Evolutionary conservation across 73 alveolate genomes (phyloP).

Genomic region (Paramecium sonneborni): DNA sequence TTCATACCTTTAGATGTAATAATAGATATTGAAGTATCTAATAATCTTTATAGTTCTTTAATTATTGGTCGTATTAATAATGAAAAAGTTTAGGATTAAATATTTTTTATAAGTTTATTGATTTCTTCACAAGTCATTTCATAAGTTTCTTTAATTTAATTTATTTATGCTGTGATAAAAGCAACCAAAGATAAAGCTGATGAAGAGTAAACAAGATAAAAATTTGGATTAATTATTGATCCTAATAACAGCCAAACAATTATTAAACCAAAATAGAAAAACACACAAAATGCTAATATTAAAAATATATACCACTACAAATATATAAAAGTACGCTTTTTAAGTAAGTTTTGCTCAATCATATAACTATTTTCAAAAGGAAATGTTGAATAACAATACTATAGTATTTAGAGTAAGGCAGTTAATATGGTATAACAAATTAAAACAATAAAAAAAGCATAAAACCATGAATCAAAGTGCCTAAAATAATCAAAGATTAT

Average conservation of each 20-base stretch:
- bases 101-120: background rate
- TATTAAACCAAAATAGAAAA: background rate
- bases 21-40: background rate
- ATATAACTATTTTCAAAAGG: conserved; percentile 8
- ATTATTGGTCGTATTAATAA: background rate
- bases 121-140: background rate
- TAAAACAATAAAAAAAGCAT: background rate
- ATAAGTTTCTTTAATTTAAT: background rate
- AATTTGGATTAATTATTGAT: background rate
- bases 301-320: background rate
- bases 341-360: background rate
- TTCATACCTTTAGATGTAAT: conserved; percentile 3
- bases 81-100: background rate
- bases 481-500: background rate
- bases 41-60: conserved; percentile 7
- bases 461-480: background rate
- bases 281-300: background rate
- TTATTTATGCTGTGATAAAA: background rate
- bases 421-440: background rate
- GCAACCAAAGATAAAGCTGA: conserved; percentile 1
- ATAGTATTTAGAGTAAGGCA: background rate
- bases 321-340: background rate
- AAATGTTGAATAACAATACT: background rate
- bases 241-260: conserved; percentile 26
- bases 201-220: background rate